Conservation (phyloP, 345 rosid genomes). For the Murraya paniculata region DNA sequence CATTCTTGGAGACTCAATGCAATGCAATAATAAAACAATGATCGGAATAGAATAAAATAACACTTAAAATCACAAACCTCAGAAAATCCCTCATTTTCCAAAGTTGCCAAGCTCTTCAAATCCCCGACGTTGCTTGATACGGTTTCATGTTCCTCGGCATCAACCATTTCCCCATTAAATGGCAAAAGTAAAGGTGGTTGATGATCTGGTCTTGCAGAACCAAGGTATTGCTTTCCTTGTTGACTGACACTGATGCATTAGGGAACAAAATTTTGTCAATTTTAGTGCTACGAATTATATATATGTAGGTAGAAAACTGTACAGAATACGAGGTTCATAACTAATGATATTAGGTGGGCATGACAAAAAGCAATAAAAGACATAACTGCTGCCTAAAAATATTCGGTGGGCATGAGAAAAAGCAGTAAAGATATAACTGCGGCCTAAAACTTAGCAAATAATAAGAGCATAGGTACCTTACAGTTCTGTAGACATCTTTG, state of each 20-base stretch:
- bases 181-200: slow-evolving; percentile 39
- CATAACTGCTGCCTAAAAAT: neutral
- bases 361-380: neutral
- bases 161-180: slow-evolving; percentile 30
- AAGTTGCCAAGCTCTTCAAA: slow-evolving; percentile 16
- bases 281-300: neutral
- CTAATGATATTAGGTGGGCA: neutral
- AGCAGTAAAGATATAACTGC: neutral
- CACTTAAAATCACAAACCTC: slow-evolving; percentile 25
- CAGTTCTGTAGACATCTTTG: slow-evolving; percentile 30
- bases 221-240: slow-evolving; percentile 35
- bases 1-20: neutral
- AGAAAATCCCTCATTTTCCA: slow-evolving; percentile 31
- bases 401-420: neutral
- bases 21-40: neutral
- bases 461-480: slow-evolving; percentile 22
- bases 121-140: slow-evolving; percentile 24
- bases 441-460: neutral
- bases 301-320: neutral
- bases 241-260: slow-evolving; percentile 33
- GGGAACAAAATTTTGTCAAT: neutral
- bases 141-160: slow-evolving; percentile 27
- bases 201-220: slow-evolving; percentile 37
- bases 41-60: neutral
- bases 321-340: neutral